phyloP scores from a whole-genome alignment of 1,284 basidiomycete genomes.

The Malassezia slooffiae region DNA sequence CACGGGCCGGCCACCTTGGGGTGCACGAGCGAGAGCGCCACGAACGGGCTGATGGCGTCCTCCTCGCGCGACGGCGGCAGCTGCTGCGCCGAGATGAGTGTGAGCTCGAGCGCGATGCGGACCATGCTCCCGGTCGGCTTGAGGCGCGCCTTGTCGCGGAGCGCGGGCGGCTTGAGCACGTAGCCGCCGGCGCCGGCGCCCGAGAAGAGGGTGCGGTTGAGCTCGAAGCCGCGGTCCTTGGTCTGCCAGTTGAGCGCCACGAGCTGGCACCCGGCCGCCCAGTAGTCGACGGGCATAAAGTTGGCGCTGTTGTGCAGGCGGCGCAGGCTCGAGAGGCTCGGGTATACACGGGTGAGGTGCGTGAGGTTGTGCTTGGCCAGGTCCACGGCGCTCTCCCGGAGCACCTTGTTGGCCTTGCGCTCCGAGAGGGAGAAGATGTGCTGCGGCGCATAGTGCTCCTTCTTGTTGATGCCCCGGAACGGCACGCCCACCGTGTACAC shows the following conservation, averaged over 20 bases:
- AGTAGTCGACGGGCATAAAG: slow-evolving; percentile 77
- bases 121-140: slow-evolving; percentile 23
- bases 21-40: slow-evolving; percentile 23
- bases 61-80: slow-evolving; percentile 52
- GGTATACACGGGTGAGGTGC: slow-evolving; percentile 81
- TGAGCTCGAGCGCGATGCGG: slow-evolving; percentile 23
- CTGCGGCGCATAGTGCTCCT: slow-evolving; percentile 71
- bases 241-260: slow-evolving; percentile 98
- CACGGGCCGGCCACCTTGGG: slow-evolving; percentile 26
- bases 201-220: slow-evolving; percentile 90
- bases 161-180: slow-evolving; percentile 73
- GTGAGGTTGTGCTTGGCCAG: slow-evolving; percentile 77
- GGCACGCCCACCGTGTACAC: slow-evolving; percentile 95
- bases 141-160: slow-evolving; percentile 53
- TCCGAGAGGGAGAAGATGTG: slow-evolving; percentile 93
- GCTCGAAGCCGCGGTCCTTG: slow-evolving; percentile 55
- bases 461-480: slow-evolving; percentile 80
- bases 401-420: slow-evolving; percentile 46
- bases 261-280: slow-evolving; percentile 82
- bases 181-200: slow-evolving; percentile 75
- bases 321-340: slow-evolving; percentile 59
- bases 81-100: slow-evolving; percentile 82
- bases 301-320: slow-evolving; percentile 53
- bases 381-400: slow-evolving; percentile 49
- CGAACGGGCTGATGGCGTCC: slow-evolving; percentile 32